A percentile compares a stretch with the other conserved stretches of the same genome.
Evolutionary conservation across 2,329 filamentous ascomycete species (phyloP).

Genomic region (Pestalotiopsis sp.): DNA sequence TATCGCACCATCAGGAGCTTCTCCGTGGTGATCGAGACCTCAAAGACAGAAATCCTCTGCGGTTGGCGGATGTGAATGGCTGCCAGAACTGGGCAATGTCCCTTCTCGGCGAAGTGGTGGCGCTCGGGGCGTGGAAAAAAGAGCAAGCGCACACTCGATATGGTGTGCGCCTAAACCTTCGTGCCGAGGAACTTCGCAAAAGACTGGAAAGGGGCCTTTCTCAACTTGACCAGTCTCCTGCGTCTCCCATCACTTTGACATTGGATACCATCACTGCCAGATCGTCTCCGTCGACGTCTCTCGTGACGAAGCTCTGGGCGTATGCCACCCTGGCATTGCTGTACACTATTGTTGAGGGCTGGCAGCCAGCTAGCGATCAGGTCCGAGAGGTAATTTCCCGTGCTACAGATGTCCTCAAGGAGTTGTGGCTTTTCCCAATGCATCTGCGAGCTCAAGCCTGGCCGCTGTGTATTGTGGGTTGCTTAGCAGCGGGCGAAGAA

Average conservation of each 20-base stretch:
- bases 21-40: conserved; percentile 31
- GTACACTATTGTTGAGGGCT: conserved; percentile 23
- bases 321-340: conserved; percentile 27
- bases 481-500: conserved; percentile 20
- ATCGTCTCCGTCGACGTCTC: conserved; percentile 10
- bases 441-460: conserved; percentile 27
- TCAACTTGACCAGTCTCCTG: conserved; percentile 10
- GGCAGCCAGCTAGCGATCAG: conserved; percentile 21
- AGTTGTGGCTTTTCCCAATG: conserved; percentile 18
- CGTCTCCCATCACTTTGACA: conserved; percentile 16
- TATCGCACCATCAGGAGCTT: conserved; percentile 40
- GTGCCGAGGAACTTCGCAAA: conserved; percentile 17
- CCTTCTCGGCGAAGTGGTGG: conserved; percentile 55
- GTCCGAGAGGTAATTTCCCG: conserved; percentile 19
- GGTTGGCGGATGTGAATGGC: conserved; percentile 54
- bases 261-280: conserved; percentile 9
- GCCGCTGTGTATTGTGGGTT: conserved; percentile 30
- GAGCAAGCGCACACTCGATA: conserved; percentile 47
- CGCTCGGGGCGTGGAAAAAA: conserved; percentile 59
- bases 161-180: conserved; percentile 27
- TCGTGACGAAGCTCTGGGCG: conserved; percentile 29
- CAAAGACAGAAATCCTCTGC: conserved; percentile 34
- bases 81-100: conserved; percentile 60
- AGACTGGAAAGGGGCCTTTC: conserved; percentile 18
- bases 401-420: conserved; percentile 20